phyloP scores from a whole-genome alignment of 2,329 filamentous ascomycete species.

The Ophiostoma montium region DNA sequence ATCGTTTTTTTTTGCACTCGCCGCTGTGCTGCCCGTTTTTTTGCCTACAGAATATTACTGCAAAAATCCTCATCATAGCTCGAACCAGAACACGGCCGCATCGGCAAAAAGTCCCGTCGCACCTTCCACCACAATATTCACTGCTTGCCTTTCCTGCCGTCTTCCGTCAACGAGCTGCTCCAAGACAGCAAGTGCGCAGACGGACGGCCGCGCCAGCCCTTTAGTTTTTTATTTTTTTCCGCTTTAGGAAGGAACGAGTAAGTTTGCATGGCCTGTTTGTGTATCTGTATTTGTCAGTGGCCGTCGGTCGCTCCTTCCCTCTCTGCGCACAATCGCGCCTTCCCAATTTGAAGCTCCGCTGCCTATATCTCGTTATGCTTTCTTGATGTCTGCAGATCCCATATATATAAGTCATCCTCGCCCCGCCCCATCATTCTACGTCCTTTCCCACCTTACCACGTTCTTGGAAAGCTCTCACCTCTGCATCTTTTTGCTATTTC shows the following conservation, averaged over 20 bases:
- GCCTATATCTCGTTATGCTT: too few relatives aligned
- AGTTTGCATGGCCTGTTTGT: not conserved
- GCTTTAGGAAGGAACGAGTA: not conserved
- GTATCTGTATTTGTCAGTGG: not conserved
- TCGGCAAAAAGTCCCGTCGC: not conserved
- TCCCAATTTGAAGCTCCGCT: too few relatives aligned
- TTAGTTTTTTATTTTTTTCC: not conserved
- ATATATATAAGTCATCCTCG: too few relatives aligned
- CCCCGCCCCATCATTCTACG: too few relatives aligned
- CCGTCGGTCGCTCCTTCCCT: not conserved
- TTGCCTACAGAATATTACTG: not conserved
- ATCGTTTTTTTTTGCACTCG: not conserved
- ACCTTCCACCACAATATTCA: not conserved
- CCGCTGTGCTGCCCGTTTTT: not conserved
- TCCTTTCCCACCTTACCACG: too few relatives aligned
- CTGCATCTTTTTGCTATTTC: too few relatives aligned
- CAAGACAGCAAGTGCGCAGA: too few relatives aligned
- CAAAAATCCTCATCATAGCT: too few relatives aligned
- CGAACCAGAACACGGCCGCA: too few relatives aligned
- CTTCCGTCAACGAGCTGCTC: not conserved
- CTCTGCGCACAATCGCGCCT: not conserved
- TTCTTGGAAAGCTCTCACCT: too few relatives aligned
- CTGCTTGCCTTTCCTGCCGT: not conserved
- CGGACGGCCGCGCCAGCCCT: too few relatives aligned
- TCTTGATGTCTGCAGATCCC: too few relatives aligned